Evolutionary conservation across 1,139 yeast species (phyloP).

Genomic region (Yamadazyma buinensis): DNA sequence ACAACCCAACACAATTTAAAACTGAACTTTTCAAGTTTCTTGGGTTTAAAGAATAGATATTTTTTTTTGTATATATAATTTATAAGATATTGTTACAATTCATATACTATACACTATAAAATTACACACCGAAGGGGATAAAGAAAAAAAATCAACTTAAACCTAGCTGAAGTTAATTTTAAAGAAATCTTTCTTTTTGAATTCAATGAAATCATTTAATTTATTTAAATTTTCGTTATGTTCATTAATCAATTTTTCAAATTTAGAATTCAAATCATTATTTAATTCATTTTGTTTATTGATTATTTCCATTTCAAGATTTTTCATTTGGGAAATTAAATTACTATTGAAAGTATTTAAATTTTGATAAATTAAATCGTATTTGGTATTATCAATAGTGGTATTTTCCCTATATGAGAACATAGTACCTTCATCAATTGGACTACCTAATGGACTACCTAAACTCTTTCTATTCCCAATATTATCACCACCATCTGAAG

Average conservation of each 20-base stretch:
- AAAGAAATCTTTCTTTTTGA: constrained; percentile 10
- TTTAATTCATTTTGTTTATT: constrained; percentile 13
- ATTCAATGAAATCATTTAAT: constrained; percentile 9
- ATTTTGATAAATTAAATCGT: constrained; percentile 3
- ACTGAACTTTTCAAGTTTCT: constrained; percentile 42
- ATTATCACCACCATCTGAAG: not conserved
- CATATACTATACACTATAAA: too few species aligned
- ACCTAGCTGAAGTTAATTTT: constrained; percentile 1
- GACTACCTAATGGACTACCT: not conserved
- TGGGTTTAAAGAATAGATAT: constrained; percentile 2
- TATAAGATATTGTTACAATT: too few species aligned
- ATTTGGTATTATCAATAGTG: constrained; percentile 1
- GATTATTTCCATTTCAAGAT: constrained; percentile 13
- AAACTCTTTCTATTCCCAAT: too few species aligned
- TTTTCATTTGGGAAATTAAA: constrained; percentile 13
- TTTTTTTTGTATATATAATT: too few species aligned
- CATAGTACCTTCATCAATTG: constrained; percentile 1
- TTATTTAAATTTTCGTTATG: constrained; percentile 10
- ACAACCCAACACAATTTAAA: constrained; percentile 48
- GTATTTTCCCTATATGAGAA: too few species aligned
- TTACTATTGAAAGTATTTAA: constrained; percentile 4
- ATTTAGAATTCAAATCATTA: constrained; percentile 12
- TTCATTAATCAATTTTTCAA: constrained; percentile 9
- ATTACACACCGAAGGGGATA: too few species aligned
- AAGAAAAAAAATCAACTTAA: too few species aligned